phyloP scores from a whole-genome alignment of 306 rosid genomes.

The Canavalia ensiformis region DNA sequence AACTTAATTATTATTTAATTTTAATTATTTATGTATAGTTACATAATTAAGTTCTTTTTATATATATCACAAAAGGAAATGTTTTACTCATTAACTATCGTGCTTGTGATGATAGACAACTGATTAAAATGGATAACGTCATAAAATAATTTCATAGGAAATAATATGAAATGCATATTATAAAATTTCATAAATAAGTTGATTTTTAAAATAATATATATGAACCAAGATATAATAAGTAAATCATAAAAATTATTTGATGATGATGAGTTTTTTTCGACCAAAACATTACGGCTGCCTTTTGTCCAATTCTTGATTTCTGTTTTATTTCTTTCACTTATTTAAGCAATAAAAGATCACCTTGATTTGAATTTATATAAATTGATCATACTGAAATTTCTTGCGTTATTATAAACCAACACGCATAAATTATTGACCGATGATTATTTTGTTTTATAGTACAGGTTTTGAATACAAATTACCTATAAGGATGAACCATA shows the following conservation, averaged over 20 bases:
- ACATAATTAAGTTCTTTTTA: too few species aligned
- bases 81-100: background rate
- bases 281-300: background rate
- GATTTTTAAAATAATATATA: too few species aligned
- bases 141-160: background rate
- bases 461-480: too few species aligned
- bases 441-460: too few species aligned
- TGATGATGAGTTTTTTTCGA: background rate
- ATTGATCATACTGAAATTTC: background rate
- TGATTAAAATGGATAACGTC: background rate
- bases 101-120: background rate
- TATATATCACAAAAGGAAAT: too few species aligned
- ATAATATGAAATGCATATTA: background rate
- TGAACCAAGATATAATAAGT: background rate
- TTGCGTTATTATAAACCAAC: too few species aligned
- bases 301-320: background rate
- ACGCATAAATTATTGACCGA: too few species aligned
- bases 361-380: too few species aligned
- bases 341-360: background rate
- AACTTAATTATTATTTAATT: too few species aligned
- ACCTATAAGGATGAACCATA: too few species aligned
- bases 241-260: background rate
- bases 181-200: background rate
- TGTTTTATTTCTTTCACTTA: background rate
- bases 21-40: too few species aligned